Evolutionary conservation across 225 moss, liverwort and hornwort species (phyloP), one percentile per base, ranked within the genome.

Genomic region (Marchantia paleacea): DNA sequence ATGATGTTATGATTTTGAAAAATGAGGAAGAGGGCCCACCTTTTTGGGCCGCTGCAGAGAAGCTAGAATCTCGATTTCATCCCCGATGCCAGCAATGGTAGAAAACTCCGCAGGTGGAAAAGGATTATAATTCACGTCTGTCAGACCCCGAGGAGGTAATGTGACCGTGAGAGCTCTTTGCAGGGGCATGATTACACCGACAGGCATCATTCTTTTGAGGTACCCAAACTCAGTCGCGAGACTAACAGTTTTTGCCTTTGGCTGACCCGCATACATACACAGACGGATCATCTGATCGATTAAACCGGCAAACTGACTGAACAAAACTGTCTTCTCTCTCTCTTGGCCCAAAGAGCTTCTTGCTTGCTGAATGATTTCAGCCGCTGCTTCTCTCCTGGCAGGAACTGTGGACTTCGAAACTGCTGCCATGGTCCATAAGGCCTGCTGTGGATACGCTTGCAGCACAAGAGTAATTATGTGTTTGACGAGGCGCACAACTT

Each of bases 391-490:
- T 73, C 87, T 89, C 79, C 99, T 89, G 63, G 95, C 99, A 65
- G 92, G 80, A 72, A 99, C 95, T 52, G 92, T 90, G 30, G 99
- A 99, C 78, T 99, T 99, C 52, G 95, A 91, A 79, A 99, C 95
- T 74, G 99, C 99, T 57, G 99, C 99, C 95, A 99, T 99, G 73
- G 90, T 95, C 99, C 99, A 99, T 30, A 95, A 85, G 65, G 99
- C 93, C 86, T 99, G 99, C 81, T 99, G 99, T 51, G 95, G 99
- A 89, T 95, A 95, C 6, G 91, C 87, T 87, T 95, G 87, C 51
- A 88, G 89, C 76, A 99, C 88, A 60, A 84, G 87, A 70, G 89
- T 95, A 71, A 99, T 94, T 73, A 95, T 94, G 77, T 92, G 92
- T 69, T 99, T 99, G 72, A 99, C 99, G 25, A 99, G 84, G 69